Evolutionary conservation across 805 yeast species (phyloP).

Genomic region (Cyberlindnera xylosilytica): DNA sequence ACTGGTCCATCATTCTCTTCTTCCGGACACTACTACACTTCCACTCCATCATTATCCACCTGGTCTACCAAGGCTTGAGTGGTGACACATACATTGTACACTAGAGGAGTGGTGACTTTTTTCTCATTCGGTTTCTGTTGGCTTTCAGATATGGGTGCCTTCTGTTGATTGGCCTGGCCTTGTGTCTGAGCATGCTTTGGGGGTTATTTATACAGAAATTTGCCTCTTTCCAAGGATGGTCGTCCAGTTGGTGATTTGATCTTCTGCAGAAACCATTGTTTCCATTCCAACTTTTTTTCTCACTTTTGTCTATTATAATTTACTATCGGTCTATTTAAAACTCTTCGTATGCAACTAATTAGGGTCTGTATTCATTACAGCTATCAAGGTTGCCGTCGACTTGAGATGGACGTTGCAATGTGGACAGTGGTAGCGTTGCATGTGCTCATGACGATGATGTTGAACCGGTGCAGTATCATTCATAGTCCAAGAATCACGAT

Average conservation of each 20-base stretch:
- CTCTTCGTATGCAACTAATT: too few species aligned
- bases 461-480: too few species aligned
- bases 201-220: neutral
- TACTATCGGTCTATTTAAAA: neutral
- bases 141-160: too few species aligned
- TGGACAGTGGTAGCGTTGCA: too few species aligned
- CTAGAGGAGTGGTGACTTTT: neutral
- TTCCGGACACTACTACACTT: conserved; percentile 38
- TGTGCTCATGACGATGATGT: too few species aligned
- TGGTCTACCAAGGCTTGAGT: conserved; percentile 52
- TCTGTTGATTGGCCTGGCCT: neutral
- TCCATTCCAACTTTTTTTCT: neutral
- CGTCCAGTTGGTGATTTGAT: too few species aligned
- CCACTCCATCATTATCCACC: conserved; percentile 49
- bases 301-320: neutral
- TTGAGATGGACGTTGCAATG: too few species aligned
- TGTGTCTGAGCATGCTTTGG: neutral
- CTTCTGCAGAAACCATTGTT: neutral
- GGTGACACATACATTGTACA: conserved; percentile 2
- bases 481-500: neutral
- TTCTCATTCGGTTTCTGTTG: too few species aligned
- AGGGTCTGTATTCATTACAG: too few species aligned
- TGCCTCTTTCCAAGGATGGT: neutral
- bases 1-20: conserved; percentile 53
- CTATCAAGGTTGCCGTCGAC: too few species aligned